Evolutionary conservation across 768 basidiomycete genomes (phyloP), one percentile per base, ranked within the genome.

Genomic region (Mycena latifolia): DNA sequence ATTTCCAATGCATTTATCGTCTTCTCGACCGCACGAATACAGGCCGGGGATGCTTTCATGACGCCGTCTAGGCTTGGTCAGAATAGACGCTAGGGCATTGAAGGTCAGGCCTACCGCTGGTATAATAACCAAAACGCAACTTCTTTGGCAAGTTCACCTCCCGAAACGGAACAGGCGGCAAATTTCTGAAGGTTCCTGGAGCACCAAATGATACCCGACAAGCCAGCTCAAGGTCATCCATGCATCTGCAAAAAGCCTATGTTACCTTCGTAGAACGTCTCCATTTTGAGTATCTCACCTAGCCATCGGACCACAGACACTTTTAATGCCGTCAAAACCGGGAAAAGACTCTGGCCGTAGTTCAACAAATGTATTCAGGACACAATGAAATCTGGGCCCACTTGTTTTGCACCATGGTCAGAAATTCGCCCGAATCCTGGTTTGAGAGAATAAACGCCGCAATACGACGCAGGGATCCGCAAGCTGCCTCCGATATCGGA

Each of bases 401-500:
- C 80, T 78, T 47, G 83, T 68, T 72, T 56, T 78, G 83, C 14
- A 86, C 88, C 15, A 75, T 80, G 71, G 76, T 85, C 27, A 79
- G 76, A 68, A 87, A 85, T 37, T 2, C 89, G 77, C 41, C 83
- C 78, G 58, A 78, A 76, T 20, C 85, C 86, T 1, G 85, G 77
- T 72, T 85, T 87, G 73, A 90, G 81, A 10, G 85, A 79, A 75
- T 88, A 91, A 2, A 88, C 76, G 0, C 90, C 91, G 47, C 88
- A 88, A 69, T 85, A 89, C 61, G 90, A 86, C 1, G 90, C 85
- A 3, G 91, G 91, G 10, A 84, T 84, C 22, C 91, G 84, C 43
- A 93, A 85, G 31, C 86, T 88, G 3, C 91, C 92, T 12, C 87
- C 90, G 24, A 92, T 88, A 63, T 92, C 90, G 7, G 89, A 88